Conservation (phyloP, 768 basidiomycete species). For the Termitomyces eurrhizus region DNA sequence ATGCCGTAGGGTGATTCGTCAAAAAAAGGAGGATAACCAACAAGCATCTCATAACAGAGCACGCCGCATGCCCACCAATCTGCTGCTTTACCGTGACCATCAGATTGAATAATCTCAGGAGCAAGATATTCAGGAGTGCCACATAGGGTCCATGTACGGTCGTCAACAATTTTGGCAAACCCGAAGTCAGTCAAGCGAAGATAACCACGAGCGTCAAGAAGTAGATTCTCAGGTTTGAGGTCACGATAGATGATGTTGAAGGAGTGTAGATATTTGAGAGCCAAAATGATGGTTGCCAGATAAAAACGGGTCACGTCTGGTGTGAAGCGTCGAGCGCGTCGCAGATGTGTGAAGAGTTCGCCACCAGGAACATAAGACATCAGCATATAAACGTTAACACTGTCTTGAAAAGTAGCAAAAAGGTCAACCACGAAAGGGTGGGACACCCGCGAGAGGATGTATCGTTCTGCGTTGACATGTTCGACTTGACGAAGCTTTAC, state of each 20-base stretch:
- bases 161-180: constrained; percentile 96
- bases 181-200: constrained; percentile 96
- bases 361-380: constrained; percentile 96
- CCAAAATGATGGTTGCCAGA: constrained; percentile 92
- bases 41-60: constrained; percentile 97
- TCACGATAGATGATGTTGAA: constrained; percentile 99
- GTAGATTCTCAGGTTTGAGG: constrained; percentile 97
- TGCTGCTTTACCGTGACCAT: constrained; percentile 96
- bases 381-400: constrained; percentile 96
- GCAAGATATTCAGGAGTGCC: constrained; percentile 96
- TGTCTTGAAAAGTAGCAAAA: constrained; percentile 93
- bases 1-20: constrained; percentile 98
- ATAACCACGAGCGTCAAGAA: constrained; percentile 91
- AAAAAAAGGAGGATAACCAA: constrained; percentile 98
- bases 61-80: constrained; percentile 99
- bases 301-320: constrained; percentile 98
- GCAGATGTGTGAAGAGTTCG: constrained; percentile 94
- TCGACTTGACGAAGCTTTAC: constrained; percentile 92
- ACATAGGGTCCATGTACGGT: constrained; percentile 97
- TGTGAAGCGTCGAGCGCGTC: constrained; percentile 91
- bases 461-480: constrained; percentile 95
- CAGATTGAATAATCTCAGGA: constrained; percentile 96
- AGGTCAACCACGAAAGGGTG: constrained; percentile 98
- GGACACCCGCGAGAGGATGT: constrained; percentile 85
- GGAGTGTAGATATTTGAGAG: constrained; percentile 90